Evolutionary conservation across 176 grass and related monocot genomes (phyloP), one percentile per base, ranked within the genome.

Genomic region (Themeda triandra): DNA sequence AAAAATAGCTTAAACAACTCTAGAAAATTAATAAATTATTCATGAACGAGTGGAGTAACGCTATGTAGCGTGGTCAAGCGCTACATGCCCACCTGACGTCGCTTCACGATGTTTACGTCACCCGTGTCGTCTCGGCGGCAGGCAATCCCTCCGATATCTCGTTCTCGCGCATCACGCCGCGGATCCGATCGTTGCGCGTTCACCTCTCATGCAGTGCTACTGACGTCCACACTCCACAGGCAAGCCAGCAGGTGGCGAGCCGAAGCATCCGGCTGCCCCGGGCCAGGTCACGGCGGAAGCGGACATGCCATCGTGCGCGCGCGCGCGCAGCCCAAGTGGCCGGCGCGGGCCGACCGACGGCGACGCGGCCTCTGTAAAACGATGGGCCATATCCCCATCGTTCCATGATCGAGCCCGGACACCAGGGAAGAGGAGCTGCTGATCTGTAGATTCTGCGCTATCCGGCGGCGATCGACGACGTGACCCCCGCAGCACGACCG

Each of bases 361-460:
- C 40, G 82, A 76, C 62, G 44, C 79, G 79, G 66, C 48, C 66
- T 17, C 66, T 18, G 79, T 70, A 27, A 69, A 54, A 25, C 64
- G 45, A 69, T 53, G 29, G 33, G 33, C 33, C 58, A 62, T 27
- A 4, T 0, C 7, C 21, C 8, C n/a, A n/a, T n/a, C n/a, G n/a
- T n/a, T 23, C 24, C 19, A 9, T 10, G 42, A 14, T 46, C 44
- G 44, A 24, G 37, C 21, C 33, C 25, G 24, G 60, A 25, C 60
- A 29, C 24, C 60, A 15, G 7, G n/a, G 23, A 59, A 59, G 41
- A 11, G 5, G 33, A 35, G 33, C 33, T 18, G 46, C 15, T 14
- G 25, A 63, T 63, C 27, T 15, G 33, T 12, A 69, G 64, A 70
- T 85, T 35, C 74, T 33, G 35, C 36, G 25, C 39, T 85, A 42